These are phyloP conservation scores for Phytomonas francai DNA, from an alignment of 208 protist genomes.

Conservation along the genomic window DNA sequence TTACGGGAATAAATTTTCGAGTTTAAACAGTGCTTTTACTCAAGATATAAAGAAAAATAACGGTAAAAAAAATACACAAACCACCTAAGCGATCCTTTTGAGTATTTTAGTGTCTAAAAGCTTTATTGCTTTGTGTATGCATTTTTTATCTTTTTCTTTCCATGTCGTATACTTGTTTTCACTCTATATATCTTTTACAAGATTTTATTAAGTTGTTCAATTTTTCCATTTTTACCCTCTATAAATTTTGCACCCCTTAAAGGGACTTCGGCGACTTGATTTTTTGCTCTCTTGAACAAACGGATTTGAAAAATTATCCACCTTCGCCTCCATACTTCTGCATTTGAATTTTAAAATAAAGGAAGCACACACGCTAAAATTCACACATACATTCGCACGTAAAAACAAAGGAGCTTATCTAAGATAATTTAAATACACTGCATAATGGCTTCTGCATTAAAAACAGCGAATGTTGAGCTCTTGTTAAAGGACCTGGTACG, in stretches of 20 bases:
- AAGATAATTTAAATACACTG: neutral
- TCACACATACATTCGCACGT: constrained; percentile 1
- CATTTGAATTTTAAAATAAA: neutral
- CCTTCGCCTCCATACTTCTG: neutral
- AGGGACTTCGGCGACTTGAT: neutral
- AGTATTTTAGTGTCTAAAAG: neutral
- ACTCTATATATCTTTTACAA: constrained; percentile 1
- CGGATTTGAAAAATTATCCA: neutral
- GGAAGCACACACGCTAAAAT: constrained; percentile 4
- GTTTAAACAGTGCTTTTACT: constrained; percentile 2
- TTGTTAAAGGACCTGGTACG: constrained; percentile 73
- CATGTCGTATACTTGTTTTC: constrained; percentile 8
- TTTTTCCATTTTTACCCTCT: constrained; percentile 4
- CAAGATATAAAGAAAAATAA: neutral
- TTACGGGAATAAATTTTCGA: constrained; percentile 3
- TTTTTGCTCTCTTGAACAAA: constrained; percentile 1
- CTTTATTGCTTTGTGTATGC: neutral
- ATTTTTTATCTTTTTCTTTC: constrained; percentile 9
- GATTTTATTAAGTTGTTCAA: neutral
- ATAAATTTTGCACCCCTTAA: neutral
- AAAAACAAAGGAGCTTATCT: constrained; percentile 1
- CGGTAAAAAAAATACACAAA: constrained; percentile 5
- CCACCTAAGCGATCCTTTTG: neutral
- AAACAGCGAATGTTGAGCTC: constrained; percentile 65
- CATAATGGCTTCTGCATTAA: neutral